Base-by-base conservation (phyloP, 2,329 filamentous ascomycete genomes). In the Calonectria henricotiae region DNA sequence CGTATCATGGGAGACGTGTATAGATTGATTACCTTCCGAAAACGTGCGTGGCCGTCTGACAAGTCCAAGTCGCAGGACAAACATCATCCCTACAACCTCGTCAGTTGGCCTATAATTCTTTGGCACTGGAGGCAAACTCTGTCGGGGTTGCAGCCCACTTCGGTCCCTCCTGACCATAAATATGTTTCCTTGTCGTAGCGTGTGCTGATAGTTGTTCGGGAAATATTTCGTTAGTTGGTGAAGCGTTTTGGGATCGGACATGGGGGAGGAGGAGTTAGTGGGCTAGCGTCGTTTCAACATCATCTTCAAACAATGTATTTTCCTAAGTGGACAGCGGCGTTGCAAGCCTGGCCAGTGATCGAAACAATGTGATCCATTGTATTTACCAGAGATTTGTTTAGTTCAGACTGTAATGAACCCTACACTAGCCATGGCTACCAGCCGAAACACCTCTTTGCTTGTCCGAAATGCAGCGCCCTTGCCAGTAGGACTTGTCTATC, bases 111-210 rank as follows among this genome's bases (percentile, higher is more conserved):
- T 32, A 58, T 58, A 23, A 39, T 23, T 58, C 51, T n/a, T 39
- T 39, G 32, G 35, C 51, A 58, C 32, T 37, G 32, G 51, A 32
- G 20, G 35, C 51, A 58, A 58, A 58, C 51, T 58, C 32, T 58
- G 51, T 58, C 51, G 13, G 35, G 23, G 51, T 13, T 15, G 20
- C 13, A 37, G 13, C 12, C n/a, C 32, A 23, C 51, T 23, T 27
- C 51, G 51, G 51, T 13, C 51, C 20, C 20, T 58, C 51, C 51
- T 32, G 51, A 23, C 51, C 13, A 25, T 15, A 58, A 39, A 32
- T 37, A 13, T 58, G 51, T 58, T 23, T 58, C 51, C 51, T 12
- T 6, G 17, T 39, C 23, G 51, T 58, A 58, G 32, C 35, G 35
- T 37, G 12, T 39, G 51, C 35, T 39, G 23, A 23, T 58, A 39